Conservation (phyloP, 2,329 filamentous ascomycete species). For the Fusarium bactridioides region DNA sequence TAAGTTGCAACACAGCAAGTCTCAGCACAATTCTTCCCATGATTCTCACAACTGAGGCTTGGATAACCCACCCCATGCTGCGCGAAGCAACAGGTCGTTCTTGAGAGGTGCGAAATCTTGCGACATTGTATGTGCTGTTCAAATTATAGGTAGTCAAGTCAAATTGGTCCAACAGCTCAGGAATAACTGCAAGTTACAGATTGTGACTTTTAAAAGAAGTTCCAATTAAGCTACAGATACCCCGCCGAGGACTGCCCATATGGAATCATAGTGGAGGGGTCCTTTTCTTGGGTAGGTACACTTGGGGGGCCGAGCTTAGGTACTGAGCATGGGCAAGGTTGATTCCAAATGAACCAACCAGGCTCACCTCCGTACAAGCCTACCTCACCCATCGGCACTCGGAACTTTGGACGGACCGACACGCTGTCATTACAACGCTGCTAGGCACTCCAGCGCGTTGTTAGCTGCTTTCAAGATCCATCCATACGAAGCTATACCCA, state of each 20-base stretch:
- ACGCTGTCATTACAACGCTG: slow-evolving; percentile 36
- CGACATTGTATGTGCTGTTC: slow-evolving; percentile 60
- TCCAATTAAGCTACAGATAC: slow-evolving; percentile 7
- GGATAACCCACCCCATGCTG: slow-evolving; percentile 76
- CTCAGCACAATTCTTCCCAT: slow-evolving; percentile 33
- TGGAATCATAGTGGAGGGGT: slow-evolving; percentile 27
- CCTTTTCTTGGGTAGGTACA: not conserved
- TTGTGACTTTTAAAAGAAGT: slow-evolving; percentile 15
- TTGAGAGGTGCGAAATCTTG: slow-evolving; percentile 82
- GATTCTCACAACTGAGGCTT: slow-evolving; percentile 1
- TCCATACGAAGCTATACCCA: not conserved
- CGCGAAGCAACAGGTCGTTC: slow-evolving; percentile 91
- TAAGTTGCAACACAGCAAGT: slow-evolving; percentile 48
- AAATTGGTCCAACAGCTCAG: slow-evolving; percentile 3
- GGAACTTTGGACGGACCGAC: slow-evolving; percentile 39
- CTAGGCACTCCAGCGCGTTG: slow-evolving; percentile 5
- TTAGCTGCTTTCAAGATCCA: slow-evolving; percentile 20
- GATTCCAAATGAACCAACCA: slow-evolving; percentile 12
- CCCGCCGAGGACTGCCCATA: slow-evolving; percentile 23
- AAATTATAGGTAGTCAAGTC: not conserved
- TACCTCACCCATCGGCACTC: not conserved
- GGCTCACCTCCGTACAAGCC: not conserved
- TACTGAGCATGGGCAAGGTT: not conserved
- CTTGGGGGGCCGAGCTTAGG: not conserved
- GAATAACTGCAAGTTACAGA: slow-evolving; percentile 13